phyloP scores from a whole-genome alignment of 768 basidiomycete genomes.

The Mycena olivaceomarginata region DNA sequence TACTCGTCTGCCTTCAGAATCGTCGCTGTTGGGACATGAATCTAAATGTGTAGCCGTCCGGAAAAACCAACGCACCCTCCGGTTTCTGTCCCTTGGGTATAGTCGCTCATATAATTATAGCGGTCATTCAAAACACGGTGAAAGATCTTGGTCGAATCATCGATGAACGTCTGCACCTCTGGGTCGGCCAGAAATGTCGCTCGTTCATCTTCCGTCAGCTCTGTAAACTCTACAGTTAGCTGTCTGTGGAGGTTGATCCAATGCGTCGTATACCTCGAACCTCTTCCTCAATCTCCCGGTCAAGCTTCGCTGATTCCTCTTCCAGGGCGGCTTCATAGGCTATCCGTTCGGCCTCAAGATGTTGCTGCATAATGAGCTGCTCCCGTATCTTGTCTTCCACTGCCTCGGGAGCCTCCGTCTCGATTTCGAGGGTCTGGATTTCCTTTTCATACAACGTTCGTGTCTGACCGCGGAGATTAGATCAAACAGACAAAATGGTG shows the following conservation, averaged over 20 bases:
- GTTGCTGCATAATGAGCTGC: slow-evolving; percentile 80
- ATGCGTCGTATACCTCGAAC: slow-evolving; percentile 75
- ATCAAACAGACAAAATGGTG: background rate
- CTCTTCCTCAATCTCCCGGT: slow-evolving; percentile 91
- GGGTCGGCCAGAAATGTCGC: slow-evolving; percentile 89
- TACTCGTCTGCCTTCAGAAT: slow-evolving; percentile 92
- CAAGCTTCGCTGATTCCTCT: slow-evolving; percentile 88
- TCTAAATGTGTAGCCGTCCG: slow-evolving; percentile 13
- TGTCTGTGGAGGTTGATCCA: background rate
- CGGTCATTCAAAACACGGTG: slow-evolving; percentile 96
- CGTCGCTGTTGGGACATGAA: slow-evolving; percentile 73
- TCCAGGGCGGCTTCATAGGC: slow-evolving; percentile 87
- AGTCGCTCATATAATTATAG: slow-evolving; percentile 98
- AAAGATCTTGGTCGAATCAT: slow-evolving; percentile 95
- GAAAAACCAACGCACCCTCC: slow-evolving; percentile 76
- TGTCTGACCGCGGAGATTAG: slow-evolving; percentile 72
- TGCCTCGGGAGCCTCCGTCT: slow-evolving; percentile 68
- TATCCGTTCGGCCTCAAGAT: slow-evolving; percentile 80
- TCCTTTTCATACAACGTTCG: slow-evolving; percentile 91
- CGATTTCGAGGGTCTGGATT: slow-evolving; percentile 84
- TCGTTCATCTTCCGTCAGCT: slow-evolving; percentile 91
- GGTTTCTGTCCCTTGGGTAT: slow-evolving; percentile 91
- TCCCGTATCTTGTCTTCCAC: slow-evolving; percentile 87
- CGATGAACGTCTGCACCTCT: slow-evolving; percentile 95
- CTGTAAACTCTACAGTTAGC: slow-evolving; percentile 60